Evolutionary conservation across 257 asterid species (phyloP), one percentile per base, ranked within the genome.

Genomic region (Verbascum thapsus): DNA sequence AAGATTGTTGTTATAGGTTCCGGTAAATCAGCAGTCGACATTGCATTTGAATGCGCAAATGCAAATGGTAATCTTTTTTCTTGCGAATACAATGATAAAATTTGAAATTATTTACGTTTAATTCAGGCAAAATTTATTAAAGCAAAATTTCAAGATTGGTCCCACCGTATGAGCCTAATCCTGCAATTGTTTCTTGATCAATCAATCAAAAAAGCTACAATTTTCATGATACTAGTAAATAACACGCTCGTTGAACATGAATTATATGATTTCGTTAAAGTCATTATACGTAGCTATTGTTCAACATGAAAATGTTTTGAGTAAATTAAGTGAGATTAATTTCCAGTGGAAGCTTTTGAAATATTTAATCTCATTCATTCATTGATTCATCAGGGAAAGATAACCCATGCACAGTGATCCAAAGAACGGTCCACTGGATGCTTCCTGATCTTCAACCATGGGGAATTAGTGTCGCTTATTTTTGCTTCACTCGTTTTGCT

Each of bases 331-430:
- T n/a, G n/a, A n/a, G n/a, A n/a, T n/a, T n/a, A n/a, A n/a, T n/a
- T n/a, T n/a, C n/a, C 32, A 26, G 32, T 26, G 32, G 32, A 26
- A 26, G 32, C 32, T 26, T 26, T 26, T 5, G 32, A 26, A 5
- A 26, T 26, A 26, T 26, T 1, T 5, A 26, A 1, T 1, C 1
- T 3, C 5, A n/a, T 11, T 43, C 7, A 0, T 1, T 16, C 4
- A 17, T 10, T 40, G 5, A 8, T 38, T 8, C 37, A 19, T 30
- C 76, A 85, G 88, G 96, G 11, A 66, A 13, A 1, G 76, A 74
- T 1, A 45, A 62, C 10, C 96, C 96, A 3, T 88, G 96, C 76
- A 74, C 90, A 3, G 10, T 88, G 77, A 61, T 88, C 32, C 83
- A 66, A 22, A 70, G 96, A 53, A 76, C 80, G 6, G 16, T 67